Evolutionary conservation across 306 rosid species (phyloP), one percentile per base, ranked within the genome.

Genomic region (Trichosanthes truncata): DNA sequence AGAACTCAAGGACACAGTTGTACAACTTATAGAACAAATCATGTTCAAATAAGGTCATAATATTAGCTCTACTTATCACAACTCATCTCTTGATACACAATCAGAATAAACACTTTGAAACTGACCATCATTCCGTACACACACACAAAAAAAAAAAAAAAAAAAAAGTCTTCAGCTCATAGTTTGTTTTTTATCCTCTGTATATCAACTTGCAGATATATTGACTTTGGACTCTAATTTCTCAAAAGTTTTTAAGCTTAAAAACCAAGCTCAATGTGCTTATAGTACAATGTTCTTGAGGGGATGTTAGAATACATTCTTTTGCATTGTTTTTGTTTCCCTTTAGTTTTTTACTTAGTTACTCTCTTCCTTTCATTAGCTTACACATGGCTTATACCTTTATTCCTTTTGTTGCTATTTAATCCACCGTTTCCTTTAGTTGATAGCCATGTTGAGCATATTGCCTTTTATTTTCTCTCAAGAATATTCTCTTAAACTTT

Each of bases 231-330:
- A 18, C 45, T 33, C 21, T 18, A 65, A 18, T 20, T 57, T 38
- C 15, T 67, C 52, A 41, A 68, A 6, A 65, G 74, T 40, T 20
- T 40, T 68, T 5, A 40, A 68, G 74, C 74, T 67, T 67, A 40
- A 41, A 40, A 38, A 38, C 74, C 74, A 67, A 67, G 74, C 74
- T 68, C 52, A 40, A 38, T 68, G 25, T 68, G 74, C 20, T 68
- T 40, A 48, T 41, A n/a, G 74, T 68, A 68, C 74, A 40, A 40
- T 68, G 74, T 67, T 20, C 18, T 67, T 67, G 75, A 68, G 9
- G 52, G 75, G 20, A 40, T 68, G 46, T 3, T 36, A 68, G 75
- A 21, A 68, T n/a, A 3, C 52, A 68, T n/a, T 35, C 25, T 33
- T 63, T 31, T 33, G 23, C 13, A 17, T 35, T 41, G 17, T 67